These are phyloP conservation scores for Eimeria praecox DNA, from an alignment of 169 alveolate species.

Conservation along the genomic window DNA sequence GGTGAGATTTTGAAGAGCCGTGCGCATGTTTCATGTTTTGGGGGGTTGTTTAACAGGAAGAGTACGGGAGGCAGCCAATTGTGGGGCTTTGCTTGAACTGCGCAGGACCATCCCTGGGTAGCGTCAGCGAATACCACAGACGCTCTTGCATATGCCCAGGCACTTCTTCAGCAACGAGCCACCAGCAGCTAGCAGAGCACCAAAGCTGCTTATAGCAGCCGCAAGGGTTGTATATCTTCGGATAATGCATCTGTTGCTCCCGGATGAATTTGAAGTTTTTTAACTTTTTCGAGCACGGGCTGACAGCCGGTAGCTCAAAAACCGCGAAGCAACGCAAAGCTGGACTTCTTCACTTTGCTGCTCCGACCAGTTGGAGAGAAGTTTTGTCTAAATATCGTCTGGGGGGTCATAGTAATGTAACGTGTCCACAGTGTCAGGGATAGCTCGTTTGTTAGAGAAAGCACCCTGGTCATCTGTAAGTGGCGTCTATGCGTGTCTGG, in stretches of 20 bases:
- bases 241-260: background rate
- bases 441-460: background rate
- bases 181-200: conserved; percentile 33
- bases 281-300: background rate
- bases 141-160: conserved; percentile 52
- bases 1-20: conserved; percentile 25
- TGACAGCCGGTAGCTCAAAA: background rate
- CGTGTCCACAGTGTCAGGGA: background rate
- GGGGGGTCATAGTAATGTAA: background rate
- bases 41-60: background rate
- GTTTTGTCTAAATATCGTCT: background rate
- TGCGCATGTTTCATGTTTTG: background rate
- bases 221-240: background rate
- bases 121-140: conserved; percentile 30
- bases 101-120: conserved; percentile 71
- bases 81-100: background rate
- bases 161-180: conserved; percentile 52
- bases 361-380: background rate
- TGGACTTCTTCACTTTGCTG: background rate
- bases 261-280: background rate
- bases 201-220: background rate
- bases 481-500: background rate
- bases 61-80: background rate
- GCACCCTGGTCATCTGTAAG: background rate
- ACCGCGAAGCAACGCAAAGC: background rate